phyloP scores from a whole-genome alignment of 2,329 filamentous ascomycete genomes.

The Sporothrix sp. region DNA sequence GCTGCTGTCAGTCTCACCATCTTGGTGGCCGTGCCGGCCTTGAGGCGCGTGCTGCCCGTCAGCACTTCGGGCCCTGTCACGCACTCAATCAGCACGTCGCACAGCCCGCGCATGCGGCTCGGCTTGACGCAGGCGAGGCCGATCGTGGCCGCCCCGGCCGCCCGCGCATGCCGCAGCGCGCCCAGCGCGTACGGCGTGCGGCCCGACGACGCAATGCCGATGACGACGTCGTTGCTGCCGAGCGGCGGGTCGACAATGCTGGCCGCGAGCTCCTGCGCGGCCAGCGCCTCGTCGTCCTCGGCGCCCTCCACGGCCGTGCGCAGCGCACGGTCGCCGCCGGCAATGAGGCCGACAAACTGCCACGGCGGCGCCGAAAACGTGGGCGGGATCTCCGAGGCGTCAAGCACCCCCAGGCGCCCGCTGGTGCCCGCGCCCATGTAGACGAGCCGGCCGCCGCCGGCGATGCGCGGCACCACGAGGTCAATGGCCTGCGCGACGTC shows the following conservation, averaged over 20 bases:
- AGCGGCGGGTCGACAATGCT: conserved; percentile 17
- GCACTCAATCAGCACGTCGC: conserved; percentile 27
- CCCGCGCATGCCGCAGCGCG: conserved; percentile 27
- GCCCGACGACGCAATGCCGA: conserved; percentile 34
- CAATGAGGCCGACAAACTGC: conserved; percentile 33
- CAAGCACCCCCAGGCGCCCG: conserved; percentile 24
- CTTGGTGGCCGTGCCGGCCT: conserved; percentile 37
- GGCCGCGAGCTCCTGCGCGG: conserved; percentile 22
- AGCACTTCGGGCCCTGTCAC: conserved; percentile 34
- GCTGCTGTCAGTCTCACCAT: conserved; percentile 15
- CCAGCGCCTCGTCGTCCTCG: conserved; percentile 28
- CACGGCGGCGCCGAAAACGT: conserved; percentile 30
- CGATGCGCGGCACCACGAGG: conserved; percentile 23
- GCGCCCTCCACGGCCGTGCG: conserved; percentile 32
- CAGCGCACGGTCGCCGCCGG: conserved; percentile 32
- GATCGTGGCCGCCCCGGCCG: conserved; percentile 28
- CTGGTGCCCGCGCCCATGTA: conserved; percentile 36
- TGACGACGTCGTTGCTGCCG: conserved; percentile 25
- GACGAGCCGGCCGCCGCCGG: conserved; percentile 26
- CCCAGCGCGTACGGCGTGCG: conserved; percentile 34
- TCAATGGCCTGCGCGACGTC: conserved; percentile 28
- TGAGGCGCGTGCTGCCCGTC: conserved; percentile 36
- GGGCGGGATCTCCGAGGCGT: conserved; percentile 33
- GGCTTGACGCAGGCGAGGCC: conserved; percentile 30
- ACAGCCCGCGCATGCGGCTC: conserved; percentile 20